These are phyloP conservation scores for Mediolabrus comicus DNA, from an alignment of 108 stramenopile genomes.

Conservation along the genomic window DNA sequence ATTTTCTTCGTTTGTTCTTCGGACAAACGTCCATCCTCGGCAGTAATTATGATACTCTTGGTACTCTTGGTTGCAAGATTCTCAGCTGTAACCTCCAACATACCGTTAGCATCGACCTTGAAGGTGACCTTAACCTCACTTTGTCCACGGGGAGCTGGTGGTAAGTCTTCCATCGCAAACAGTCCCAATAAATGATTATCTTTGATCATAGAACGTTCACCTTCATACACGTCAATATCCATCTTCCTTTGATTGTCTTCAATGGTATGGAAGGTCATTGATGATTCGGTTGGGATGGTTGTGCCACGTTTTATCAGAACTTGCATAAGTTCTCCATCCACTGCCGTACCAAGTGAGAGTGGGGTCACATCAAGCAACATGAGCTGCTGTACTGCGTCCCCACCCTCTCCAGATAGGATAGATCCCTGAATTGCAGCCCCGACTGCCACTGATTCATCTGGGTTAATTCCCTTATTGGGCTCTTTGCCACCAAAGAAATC, in stretches of 20 bases:
- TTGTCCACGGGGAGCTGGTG: conserved; percentile 92
- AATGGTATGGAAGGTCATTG: conserved; percentile 48
- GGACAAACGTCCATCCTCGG: conserved; percentile 93
- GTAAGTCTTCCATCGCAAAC: conserved; percentile 94
- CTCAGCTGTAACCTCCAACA: conserved; percentile 92
- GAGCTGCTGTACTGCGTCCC: conserved; percentile 77
- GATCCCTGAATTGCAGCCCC: conserved; percentile 97
- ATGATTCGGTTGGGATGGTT: conserved; percentile 89
- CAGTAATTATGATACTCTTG: conserved; percentile 96
- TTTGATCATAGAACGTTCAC: conserved; percentile 95
- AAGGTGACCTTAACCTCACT: conserved; percentile 97
- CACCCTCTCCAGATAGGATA: conserved; percentile 86
- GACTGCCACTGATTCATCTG: conserved; percentile 97
- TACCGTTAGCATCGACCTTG: conserved; percentile 95
- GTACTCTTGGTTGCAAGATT: conserved; percentile 94
- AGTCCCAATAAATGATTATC: conserved; percentile 94
- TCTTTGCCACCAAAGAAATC: conserved; percentile 98
- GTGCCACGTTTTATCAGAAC: conserved; percentile 84
- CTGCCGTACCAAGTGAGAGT: conserved; percentile 91
- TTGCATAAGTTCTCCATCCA: conserved; percentile 91
- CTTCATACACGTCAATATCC: conserved; percentile 95
- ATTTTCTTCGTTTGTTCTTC: conserved; percentile 96
- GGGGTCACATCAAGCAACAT: conserved; percentile 94
- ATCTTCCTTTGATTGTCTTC: conserved; percentile 93
- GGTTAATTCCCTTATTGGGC: conserved; percentile 88